A percentile compares a stretch with the other conserved stretches of the same genome.
Conservation (phyloP, 768 basidiomycete genomes). For the Russula sp. region DNA sequence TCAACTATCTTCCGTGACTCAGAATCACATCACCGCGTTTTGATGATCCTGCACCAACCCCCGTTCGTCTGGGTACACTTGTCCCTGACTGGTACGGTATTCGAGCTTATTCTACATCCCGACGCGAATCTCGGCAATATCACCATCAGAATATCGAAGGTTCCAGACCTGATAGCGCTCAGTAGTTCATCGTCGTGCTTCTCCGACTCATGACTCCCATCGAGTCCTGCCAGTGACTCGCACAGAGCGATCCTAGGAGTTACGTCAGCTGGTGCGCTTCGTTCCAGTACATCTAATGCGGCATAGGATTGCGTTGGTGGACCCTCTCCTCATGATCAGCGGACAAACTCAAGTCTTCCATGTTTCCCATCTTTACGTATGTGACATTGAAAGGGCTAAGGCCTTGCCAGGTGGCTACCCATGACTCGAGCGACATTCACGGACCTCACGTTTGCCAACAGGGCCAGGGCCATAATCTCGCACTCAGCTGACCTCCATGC, state of each 20-base stretch:
- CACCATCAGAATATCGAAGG: too few species aligned
- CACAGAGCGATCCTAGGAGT: too few species aligned
- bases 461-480: not conserved
- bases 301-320: too few species aligned
- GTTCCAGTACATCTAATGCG: too few species aligned
- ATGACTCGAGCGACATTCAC: not conserved
- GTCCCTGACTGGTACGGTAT: too few species aligned
- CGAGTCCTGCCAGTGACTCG: not conserved
- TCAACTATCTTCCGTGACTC: not conserved
- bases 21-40: not conserved
- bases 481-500: slow-evolving; percentile 4
- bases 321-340: too few species aligned
- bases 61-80: not conserved
- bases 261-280: too few species aligned
- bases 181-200: too few species aligned
- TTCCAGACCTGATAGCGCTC: too few species aligned
- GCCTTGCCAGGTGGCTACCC: not conserved
- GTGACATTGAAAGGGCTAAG: not conserved
- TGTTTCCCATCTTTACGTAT: not conserved
- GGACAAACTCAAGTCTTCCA: not conserved
- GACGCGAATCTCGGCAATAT: too few species aligned
- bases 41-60: not conserved
- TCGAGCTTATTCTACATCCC: too few species aligned
- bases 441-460: not conserved
- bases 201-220: not conserved